These are phyloP conservation scores for Calendula officinalis DNA, from an alignment of 129 eudicot species.

Conservation along the genomic window DNA sequence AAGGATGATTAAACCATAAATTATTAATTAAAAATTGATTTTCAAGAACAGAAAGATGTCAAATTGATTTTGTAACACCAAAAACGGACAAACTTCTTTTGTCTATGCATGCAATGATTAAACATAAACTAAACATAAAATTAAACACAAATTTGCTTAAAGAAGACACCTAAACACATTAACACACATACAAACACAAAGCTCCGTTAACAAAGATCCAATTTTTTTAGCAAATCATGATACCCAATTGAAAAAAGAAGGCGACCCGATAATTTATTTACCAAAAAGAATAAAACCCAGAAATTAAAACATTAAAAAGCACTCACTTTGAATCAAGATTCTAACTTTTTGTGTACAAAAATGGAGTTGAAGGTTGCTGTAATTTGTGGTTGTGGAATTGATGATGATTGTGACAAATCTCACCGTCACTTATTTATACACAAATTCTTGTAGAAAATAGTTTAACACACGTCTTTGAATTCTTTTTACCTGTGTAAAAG, in stretches of 20 bases:
- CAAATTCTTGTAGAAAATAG: conserved; percentile 32
- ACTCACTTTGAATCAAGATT: conserved; percentile 32
- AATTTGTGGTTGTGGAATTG: conserved; percentile 12
- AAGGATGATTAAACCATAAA: neutral
- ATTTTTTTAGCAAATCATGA: conserved; percentile 10
- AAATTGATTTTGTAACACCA: conserved; percentile 15
- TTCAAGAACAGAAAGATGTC: conserved; percentile 26
- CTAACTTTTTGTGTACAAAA: conserved; percentile 8
- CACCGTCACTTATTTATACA: conserved; percentile 27
- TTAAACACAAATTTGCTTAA: neutral
- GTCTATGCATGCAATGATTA: conserved; percentile 16
- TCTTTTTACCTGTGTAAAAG: conserved; percentile 30
- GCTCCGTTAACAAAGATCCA: neutral
- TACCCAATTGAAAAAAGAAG: conserved; percentile 4
- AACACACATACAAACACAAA: conserved; percentile 8
- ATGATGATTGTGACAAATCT: conserved; percentile 20
- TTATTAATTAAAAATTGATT: neutral
- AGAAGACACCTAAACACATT: conserved; percentile 2
- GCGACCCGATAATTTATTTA: neutral
- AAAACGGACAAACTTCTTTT: conserved; percentile 6
- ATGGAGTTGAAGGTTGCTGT: conserved; percentile 16
- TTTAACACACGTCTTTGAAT: conserved; percentile 35
- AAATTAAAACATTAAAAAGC: conserved; percentile 7
- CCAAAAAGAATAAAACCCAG: conserved; percentile 16
- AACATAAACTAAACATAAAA: conserved; percentile 10